Evolutionary conservation across 2,329 filamentous ascomycete genomes (phyloP).

Genomic region (Venturiaceae sp.): DNA sequence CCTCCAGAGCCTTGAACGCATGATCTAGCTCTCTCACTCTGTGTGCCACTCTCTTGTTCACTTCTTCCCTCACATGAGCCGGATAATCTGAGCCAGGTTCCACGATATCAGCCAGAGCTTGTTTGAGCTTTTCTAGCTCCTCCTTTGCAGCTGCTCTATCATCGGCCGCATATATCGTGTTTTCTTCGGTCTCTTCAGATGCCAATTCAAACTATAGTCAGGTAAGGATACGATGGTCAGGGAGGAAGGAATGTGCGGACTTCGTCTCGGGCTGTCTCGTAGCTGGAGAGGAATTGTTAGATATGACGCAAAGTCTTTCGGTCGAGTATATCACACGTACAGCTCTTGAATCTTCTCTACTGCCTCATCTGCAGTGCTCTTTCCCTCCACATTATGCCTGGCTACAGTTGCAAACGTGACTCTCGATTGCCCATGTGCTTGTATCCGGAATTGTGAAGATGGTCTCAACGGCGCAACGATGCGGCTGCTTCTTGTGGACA

Average conservation of each 20-base stretch:
- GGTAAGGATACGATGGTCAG: neutral
- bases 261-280: slow-evolving; percentile 5
- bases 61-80: slow-evolving; percentile 35
- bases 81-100: slow-evolving; percentile 22
- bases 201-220: slow-evolving; percentile 38
- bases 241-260: neutral
- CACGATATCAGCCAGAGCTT: slow-evolving; percentile 34
- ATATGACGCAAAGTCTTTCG: neutral
- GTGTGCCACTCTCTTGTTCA: slow-evolving; percentile 39
- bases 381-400: neutral
- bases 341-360: slow-evolving; percentile 8
- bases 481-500: neutral
- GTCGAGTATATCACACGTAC: neutral
- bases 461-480: neutral
- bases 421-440: neutral
- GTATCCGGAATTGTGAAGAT: neutral
- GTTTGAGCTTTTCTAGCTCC: slow-evolving; percentile 39
- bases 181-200: slow-evolving; percentile 41
- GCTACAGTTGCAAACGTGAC: neutral
- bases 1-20: slow-evolving; percentile 40
- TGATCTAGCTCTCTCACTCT: slow-evolving; percentile 44
- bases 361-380: slow-evolving; percentile 4
- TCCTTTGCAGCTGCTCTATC: slow-evolving; percentile 44
- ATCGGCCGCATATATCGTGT: slow-evolving; percentile 45
- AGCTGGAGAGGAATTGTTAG: neutral